Evolutionary conservation across 257 asterid genomes (phyloP).

Genomic region (Przewalskia tangutica): DNA sequence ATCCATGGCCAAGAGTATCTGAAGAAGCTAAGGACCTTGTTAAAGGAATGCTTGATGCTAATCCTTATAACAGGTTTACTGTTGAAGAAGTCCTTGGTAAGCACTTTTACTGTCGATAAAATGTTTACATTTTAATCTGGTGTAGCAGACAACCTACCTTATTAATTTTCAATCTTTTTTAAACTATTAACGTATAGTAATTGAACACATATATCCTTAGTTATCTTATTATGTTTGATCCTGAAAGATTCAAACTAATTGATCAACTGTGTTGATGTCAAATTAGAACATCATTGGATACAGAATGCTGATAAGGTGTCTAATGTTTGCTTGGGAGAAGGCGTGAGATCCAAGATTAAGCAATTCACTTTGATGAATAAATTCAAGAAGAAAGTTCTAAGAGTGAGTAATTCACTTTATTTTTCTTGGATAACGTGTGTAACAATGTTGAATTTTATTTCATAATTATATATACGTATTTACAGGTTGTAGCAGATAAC

Average conservation of each 20-base stretch:
- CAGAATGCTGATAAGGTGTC: slow-evolving; percentile 62
- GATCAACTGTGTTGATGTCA: background rate
- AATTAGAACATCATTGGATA: slow-evolving; percentile 53
- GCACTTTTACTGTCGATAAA: background rate
- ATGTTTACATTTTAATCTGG: background rate
- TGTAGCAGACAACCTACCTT: background rate
- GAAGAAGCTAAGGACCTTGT: slow-evolving; percentile 70
- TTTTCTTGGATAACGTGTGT: background rate
- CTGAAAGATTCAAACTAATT: background rate
- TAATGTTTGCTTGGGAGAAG: slow-evolving; percentile 56
- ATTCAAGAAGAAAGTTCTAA: slow-evolving; percentile 76
- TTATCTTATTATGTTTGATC: background rate
- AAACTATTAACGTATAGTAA: background rate
- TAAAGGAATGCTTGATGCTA: slow-evolving; percentile 57
- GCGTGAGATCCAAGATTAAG: slow-evolving; percentile 59
- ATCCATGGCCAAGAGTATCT: slow-evolving; percentile 81
- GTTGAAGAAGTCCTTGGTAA: slow-evolving; percentile 62
- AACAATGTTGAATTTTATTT: background rate
- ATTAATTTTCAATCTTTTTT: no score
- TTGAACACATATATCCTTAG: background rate
- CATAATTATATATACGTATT: background rate
- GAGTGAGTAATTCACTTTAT: slow-evolving; percentile 31
- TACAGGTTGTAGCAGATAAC: slow-evolving; percentile 67
- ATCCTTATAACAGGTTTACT: slow-evolving; percentile 52
- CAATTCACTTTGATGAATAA: slow-evolving; percentile 85